Evolutionary conservation across 345 rosid genomes (phyloP).

Genomic region (Dipteronia dyeriana): DNA sequence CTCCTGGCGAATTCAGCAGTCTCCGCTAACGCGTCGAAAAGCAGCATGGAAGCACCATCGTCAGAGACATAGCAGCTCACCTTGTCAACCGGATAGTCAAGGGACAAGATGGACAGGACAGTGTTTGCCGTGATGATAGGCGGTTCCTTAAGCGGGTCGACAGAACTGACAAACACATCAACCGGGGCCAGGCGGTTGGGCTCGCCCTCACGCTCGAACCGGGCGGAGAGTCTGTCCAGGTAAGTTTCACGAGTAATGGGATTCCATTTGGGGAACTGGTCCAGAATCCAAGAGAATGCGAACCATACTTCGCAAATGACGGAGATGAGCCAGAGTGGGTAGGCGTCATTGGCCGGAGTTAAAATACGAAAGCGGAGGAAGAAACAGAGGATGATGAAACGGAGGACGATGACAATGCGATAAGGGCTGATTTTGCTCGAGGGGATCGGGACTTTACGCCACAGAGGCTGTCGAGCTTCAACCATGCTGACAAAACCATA

Average conservation of each 20-base stretch:
- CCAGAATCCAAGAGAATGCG: constrained; percentile 95
- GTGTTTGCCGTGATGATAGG: constrained; percentile 97
- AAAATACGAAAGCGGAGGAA: constrained; percentile 88
- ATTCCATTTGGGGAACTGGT: constrained; percentile 97
- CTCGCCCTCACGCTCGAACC: constrained; percentile 87
- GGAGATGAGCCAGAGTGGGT: constrained; percentile 88
- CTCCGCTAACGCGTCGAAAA: constrained; percentile 82
- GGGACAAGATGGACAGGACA: constrained; percentile 72
- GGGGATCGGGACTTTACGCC: constrained; percentile 84
- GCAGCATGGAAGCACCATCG: constrained; percentile 96
- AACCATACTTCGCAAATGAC: constrained; percentile 97
- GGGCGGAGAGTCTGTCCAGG: constrained; percentile 79
- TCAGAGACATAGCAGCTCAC: constrained; percentile 95
- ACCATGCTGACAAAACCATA: constrained; percentile 59
- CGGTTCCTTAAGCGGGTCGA: constrained; percentile 98
- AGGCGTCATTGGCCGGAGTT: constrained; percentile 91
- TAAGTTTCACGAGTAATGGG: constrained; percentile 91
- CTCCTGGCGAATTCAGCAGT: constrained; percentile 95
- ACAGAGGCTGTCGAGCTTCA: constrained; percentile 94
- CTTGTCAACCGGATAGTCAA: constrained; percentile 87
- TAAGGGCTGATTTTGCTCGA: constrained; percentile 93
- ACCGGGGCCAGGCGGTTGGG: constrained; percentile 76
- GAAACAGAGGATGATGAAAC: constrained; percentile 71
- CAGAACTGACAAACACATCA: constrained; percentile 87
- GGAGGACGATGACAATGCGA: constrained; percentile 88